Conservation (phyloP, 441 rosid species). For the Adansonia madagascariensis region DNA sequence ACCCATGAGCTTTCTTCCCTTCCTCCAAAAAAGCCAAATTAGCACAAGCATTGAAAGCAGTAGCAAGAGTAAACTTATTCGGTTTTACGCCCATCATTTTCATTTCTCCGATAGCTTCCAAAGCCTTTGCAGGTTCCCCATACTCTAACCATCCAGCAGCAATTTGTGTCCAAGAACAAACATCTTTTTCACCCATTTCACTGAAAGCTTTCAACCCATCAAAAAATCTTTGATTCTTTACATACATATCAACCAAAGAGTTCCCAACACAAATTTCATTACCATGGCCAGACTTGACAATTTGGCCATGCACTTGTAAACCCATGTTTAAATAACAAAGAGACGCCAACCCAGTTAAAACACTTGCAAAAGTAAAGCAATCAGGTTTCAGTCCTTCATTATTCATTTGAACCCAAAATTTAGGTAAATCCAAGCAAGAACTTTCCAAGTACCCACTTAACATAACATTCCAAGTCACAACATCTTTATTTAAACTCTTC, state of each 20-base stretch:
- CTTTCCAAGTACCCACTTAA: conserved; percentile 43
- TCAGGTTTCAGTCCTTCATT: conserved; percentile 52
- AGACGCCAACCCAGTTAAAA: conserved; percentile 48
- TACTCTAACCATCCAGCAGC: conserved; percentile 43
- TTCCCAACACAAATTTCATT: conserved; percentile 47
- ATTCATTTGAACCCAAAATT: conserved; percentile 48
- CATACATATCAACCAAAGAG: conserved; percentile 45
- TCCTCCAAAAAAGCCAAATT: conserved; percentile 35
- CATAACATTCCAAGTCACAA: conserved; percentile 51
- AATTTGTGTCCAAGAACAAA: conserved; percentile 47
- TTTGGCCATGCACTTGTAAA: conserved; percentile 51
- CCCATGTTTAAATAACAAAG: conserved; percentile 45
- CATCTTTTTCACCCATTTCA: conserved; percentile 39
- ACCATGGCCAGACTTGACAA: conserved; percentile 54
- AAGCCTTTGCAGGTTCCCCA: conserved; percentile 43
- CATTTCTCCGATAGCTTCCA: conserved; percentile 43
- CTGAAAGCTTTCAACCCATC: conserved; percentile 41
- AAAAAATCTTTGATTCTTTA: conserved; percentile 36
- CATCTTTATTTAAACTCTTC: conserved; percentile 33
- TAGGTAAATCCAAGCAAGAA: conserved; percentile 36
- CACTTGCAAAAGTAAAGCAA: conserved; percentile 50
- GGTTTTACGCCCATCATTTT: conserved; percentile 39
- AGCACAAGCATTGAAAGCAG: conserved; percentile 46
- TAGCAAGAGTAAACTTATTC: conserved; percentile 45
- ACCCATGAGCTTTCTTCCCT: conserved; percentile 38